Evolutionary conservation across 2,329 filamentous ascomycete genomes (phyloP).

Genomic region (Fusarium longipes): DNA sequence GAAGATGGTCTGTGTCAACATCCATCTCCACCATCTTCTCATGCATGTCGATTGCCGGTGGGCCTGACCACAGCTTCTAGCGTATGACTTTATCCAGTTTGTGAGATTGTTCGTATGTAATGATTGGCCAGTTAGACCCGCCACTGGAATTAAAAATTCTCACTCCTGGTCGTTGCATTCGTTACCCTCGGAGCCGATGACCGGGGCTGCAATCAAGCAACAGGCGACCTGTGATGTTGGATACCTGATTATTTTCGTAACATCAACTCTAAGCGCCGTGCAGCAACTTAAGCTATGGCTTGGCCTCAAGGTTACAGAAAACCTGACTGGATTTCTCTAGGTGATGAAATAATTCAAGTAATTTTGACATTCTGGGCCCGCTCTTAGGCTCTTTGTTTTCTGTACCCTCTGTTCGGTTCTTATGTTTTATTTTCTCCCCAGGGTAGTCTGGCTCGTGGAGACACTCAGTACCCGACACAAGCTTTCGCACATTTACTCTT

Average conservation of each 20-base stretch:
- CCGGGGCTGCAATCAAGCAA: conserved; percentile 26
- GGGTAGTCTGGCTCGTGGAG: neutral
- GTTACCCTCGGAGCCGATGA: conserved; percentile 41
- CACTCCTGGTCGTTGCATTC: conserved; percentile 16
- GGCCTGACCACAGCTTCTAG: conserved; percentile 27
- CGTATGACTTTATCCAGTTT: conserved; percentile 41
- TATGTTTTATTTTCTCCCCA: no score
- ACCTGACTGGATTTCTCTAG: no score
- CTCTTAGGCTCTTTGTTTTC: no score
- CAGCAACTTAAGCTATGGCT: conserved; percentile 24
- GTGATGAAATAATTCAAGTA: no score
- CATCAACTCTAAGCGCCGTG: conserved; percentile 26
- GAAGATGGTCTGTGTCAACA: conserved; percentile 26
- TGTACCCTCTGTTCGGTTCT: no score
- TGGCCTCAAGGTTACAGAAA: no score
- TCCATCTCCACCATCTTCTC: neutral
- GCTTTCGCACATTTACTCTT: neutral
- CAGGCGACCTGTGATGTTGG: conserved; percentile 2
- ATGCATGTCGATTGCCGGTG: conserved; percentile 40
- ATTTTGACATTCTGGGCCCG: no score
- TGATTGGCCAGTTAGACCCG: conserved; percentile 39
- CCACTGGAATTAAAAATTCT: conserved; percentile 43
- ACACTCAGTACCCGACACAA: conserved; percentile 18
- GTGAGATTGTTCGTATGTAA: conserved; percentile 6
- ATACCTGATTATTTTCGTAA: conserved; percentile 35